Base-by-base conservation (phyloP, 768 basidiomycete genomes). In the Rhodotorula babjevae region DNA sequence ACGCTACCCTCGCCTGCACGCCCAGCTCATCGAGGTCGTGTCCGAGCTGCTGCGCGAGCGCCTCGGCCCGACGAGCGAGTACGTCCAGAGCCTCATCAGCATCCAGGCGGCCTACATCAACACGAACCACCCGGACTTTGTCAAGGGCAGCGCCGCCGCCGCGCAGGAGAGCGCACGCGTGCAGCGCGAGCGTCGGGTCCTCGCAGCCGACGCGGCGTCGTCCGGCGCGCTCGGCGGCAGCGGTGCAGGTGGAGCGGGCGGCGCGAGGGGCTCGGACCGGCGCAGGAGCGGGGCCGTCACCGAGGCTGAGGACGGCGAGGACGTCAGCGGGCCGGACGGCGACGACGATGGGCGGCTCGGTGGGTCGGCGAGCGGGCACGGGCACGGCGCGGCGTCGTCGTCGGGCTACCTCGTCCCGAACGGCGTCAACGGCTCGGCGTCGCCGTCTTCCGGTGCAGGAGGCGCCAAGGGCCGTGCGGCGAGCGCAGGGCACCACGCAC, bases 61-160 rank as follows among this genome's bases (percentile, higher is more conserved):
- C 14, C 86, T 99, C 23, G 94, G 94, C 1, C 96, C 96, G 2
- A 96, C 96, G 0, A 93, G 92, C 4, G 90, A 93, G n/a, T 98
- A 98, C 81, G 90, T 94, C 0, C 90, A 92, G 76, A 93, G 91
- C 79, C 84, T 99, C 78, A 97, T 99, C 77, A 87, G 89, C 77
- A 99, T 99, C 61, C 96, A 99, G 81, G 93, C 93, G 2, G 94
- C 96, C 19, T 99, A 99, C 80, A 98, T 99, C 85, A 99, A 99
- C 81, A 98, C 94, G 68, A 98, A 98, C 81, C 96, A 99, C 80
- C 96, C 96, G 12, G 87, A 91, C 46, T 98, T 97, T 82, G 88
- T 94, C 68, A 84, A 89, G 29, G 90, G 90, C 18, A 90, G 90
- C 49, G 72, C 72, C 16, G 57, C 42, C 3, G 76, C 72, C 6